Base-by-base conservation (phyloP, 495 filamentous ascomycete genomes). In the Neurospora cerealis region DNA sequence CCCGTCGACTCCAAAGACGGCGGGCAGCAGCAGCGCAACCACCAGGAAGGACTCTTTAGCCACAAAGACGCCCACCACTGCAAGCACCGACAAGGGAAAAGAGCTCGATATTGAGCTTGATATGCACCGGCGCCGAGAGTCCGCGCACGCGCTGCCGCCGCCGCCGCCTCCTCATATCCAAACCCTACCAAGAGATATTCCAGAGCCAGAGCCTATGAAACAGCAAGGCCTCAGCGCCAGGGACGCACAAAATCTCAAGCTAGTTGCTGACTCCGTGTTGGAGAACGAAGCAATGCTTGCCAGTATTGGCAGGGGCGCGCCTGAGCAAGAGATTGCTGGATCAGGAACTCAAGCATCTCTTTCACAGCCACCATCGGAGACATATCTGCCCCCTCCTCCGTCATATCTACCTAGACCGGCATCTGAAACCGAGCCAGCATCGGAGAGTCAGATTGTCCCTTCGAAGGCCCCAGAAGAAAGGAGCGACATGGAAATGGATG, bases 1-100 rank as follows among this genome's bases (percentile, higher is more conserved):
- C 75, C 94, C 97, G 77, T 83, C 93, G 87, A 73, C 91, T 89
- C 87, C 90, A 86, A 83, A 91, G 86, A 76, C 79, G 4, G 75
- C 74, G 10, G 78, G 76, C 19, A 80, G 74, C 40, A 72, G 62
- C 36, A 79, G 73, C 32, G 60, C 72, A 3, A 75, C 48, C 54
- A 44, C 71, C 28, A 78, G 78, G 71, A 81, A 80, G 60, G 77
- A 79, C 72, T 81, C 79, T n/a, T 62, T 70, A 9, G 70, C 73
- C 2, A 78, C 75, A 11, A 80, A 46, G 48, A 80, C 80, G 2
- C 74, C 79, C 15, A 79, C 80, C 2, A 80, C 77, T 0, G 73
- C 79, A 28, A 73, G 74, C 62, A 77, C 78, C 0, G 80, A 81
- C 6, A 81, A 77, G 69, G 76, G 77, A 5, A 82, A 80, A 32